Base-by-base conservation (phyloP, 129 eudicot species). In the Smallanthus sonchifolius region DNA sequence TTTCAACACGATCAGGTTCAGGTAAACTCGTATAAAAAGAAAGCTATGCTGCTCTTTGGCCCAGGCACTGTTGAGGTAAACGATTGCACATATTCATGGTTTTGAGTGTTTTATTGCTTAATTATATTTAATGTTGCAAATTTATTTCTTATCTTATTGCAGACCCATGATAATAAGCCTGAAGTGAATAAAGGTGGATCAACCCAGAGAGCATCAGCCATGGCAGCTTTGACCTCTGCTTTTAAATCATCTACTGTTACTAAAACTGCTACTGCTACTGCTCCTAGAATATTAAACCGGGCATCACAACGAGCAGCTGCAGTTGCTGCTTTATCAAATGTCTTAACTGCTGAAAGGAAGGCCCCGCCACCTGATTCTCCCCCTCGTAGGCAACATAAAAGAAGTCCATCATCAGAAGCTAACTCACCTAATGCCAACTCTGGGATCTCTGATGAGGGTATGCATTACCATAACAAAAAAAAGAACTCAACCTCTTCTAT, bases 221-320 rank as follows among this genome's bases (percentile, higher is more conserved):
- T 94, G 76, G 97, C 99, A 70, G 96, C 97, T 63, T 76, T 94
- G 73, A 88, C 89, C 70, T 77, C 86, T 38, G 99, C 97, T 66
- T 91, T 94, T 64, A 85, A 68, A 55, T 84, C 99, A 49, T 68
- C 97, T 39, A 54, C 87, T 19, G 87, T 77, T 24, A 65, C 86
- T 9, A 91, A 87, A 82, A n/a, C n/a, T n/a, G n/a, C n/a, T n/a
- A 62, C 88, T 47, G 35, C 65, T 20, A 32, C 80, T 56, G 60
- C 91, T 79, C 79, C 96, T 13, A 64, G 77, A 72, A 67, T 80
- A 38, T 84, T 84, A 51, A 56, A 78, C 56, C 85, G 71, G n/a
- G 97, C 91, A 15, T 90, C 98, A 78, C 98, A 94, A 75, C 76
- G 98, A 83, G 98, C 98, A 60, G 98, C 98, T 34, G 98, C 97